phyloP scores from a whole-genome alignment of 2,329 filamentous ascomycete species.

The Periconia digitata region DNA sequence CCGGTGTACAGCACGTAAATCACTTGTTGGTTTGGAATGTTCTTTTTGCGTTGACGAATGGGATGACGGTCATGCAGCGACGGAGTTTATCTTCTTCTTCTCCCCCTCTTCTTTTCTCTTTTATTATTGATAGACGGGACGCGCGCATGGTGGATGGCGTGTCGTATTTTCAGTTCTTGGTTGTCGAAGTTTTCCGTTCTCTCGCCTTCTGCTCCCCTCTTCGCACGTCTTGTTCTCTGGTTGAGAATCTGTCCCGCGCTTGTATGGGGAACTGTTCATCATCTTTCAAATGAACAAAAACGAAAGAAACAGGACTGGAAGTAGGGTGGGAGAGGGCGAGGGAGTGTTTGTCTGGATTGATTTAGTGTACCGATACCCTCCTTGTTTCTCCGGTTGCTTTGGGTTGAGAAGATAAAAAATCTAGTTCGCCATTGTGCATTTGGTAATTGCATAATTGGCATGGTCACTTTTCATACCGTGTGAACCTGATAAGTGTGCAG shows the following conservation, averaged over 20 bases:
- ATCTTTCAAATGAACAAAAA: constrained; percentile 18
- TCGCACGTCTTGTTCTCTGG: not conserved
- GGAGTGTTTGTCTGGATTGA: not conserved
- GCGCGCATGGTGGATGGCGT: constrained; percentile 4
- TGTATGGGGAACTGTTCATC: constrained; percentile 6
- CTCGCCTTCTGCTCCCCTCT: not conserved
- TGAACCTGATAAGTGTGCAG: not conserved
- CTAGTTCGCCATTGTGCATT: not conserved
- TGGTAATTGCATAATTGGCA: no score
- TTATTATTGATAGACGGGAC: not conserved
- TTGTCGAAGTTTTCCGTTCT: constrained; percentile 11
- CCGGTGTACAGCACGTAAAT: constrained; percentile 47
- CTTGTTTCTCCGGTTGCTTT: constrained; percentile 27
- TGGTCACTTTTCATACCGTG: no score
- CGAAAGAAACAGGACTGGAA: not conserved
- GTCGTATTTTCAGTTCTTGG: constrained; percentile 1
- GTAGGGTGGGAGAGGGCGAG: not conserved
- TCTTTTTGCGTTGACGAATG: constrained; percentile 6
- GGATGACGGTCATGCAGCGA: constrained; percentile 15
- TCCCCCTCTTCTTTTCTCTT: constrained; percentile 11
- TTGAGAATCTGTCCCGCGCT: constrained; percentile 5
- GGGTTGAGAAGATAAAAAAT: constrained; percentile 6
- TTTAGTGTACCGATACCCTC: constrained; percentile 35
- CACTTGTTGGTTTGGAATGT: not conserved
- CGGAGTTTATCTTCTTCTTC: not conserved